Evolutionary conservation across 345 rosid species (phyloP).

Genomic region (Melaleuca quinquenervia): DNA sequence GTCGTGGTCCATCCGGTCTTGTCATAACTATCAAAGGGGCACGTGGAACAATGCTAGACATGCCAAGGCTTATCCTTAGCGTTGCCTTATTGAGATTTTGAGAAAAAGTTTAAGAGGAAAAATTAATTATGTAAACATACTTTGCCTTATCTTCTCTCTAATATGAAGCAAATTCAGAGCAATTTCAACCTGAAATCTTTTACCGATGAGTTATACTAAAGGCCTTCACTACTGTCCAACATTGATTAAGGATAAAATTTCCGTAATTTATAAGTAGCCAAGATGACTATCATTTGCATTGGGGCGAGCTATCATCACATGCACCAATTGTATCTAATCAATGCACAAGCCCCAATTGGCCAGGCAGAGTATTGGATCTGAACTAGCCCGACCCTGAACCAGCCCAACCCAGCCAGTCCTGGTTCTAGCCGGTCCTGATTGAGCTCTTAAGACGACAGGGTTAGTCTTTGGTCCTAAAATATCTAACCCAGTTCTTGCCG

Average conservation of each 20-base stretch:
- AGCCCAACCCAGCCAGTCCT: too few species aligned
- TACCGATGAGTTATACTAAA: too few species aligned
- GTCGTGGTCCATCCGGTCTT: background rate
- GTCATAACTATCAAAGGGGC: background rate
- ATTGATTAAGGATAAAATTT: too few species aligned
- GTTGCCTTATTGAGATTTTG: background rate
- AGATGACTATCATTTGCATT: background rate
- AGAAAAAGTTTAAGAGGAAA: background rate
- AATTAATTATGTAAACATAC: too few species aligned
- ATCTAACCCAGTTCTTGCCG: too few species aligned
- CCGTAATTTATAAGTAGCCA: background rate
- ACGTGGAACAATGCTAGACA: background rate
- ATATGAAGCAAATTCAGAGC: too few species aligned
- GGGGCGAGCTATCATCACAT: background rate
- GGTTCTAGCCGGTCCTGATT: too few species aligned
- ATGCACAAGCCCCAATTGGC: background rate
- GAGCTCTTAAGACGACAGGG: too few species aligned
- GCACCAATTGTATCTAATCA: fast-evolving
- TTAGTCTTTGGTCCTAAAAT: too few species aligned
- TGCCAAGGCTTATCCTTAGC: background rate
- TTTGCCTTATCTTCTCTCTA: too few species aligned
- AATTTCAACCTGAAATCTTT: too few species aligned
- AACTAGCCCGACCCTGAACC: too few species aligned
- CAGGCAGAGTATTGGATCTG: fast-evolving
- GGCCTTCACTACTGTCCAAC: background rate